Percentiles rank a stretch among this genome's conserved stretches.
These are phyloP conservation scores for Fusarium sp. DNA, from an alignment of 2,329 filamentous ascomycete species.

Conservation along the genomic window DNA sequence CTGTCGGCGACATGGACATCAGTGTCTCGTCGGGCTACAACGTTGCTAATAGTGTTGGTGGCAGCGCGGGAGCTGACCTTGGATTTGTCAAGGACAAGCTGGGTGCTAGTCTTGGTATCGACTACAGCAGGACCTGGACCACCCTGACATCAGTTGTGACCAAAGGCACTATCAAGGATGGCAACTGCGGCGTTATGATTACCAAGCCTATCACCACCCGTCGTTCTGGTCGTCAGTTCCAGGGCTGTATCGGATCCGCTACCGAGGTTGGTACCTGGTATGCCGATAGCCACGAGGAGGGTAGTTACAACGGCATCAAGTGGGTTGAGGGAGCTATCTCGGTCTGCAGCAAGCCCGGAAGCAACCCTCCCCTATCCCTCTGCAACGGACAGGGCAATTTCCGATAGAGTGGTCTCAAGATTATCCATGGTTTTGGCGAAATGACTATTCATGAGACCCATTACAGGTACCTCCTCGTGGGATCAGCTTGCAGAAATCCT, in stretches of 20 bases:
- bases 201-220: not conserved
- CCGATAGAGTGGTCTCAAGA: not conserved
- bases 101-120: not conserved
- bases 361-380: not conserved
- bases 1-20: not conserved
- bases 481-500: not conserved
- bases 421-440: not conserved
- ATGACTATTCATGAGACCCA: not conserved
- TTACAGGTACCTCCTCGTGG: not conserved
- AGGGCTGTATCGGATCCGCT: not conserved
- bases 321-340: not conserved
- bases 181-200: not conserved
- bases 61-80: not conserved
- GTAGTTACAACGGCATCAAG: not conserved
- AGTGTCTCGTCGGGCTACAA: not conserved
- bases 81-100: not conserved
- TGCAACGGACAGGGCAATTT: not conserved
- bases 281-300: not conserved
- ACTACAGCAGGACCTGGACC: not conserved
- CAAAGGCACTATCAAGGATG: not conserved
- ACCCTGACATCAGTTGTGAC: not conserved
- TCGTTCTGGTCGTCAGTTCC: not conserved
- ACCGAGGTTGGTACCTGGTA: not conserved
- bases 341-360: not conserved
- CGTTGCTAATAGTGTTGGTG: not conserved